phyloP scores from a whole-genome alignment of 1,284 basidiomycete species.

The Apiotrichum porosum region DNA sequence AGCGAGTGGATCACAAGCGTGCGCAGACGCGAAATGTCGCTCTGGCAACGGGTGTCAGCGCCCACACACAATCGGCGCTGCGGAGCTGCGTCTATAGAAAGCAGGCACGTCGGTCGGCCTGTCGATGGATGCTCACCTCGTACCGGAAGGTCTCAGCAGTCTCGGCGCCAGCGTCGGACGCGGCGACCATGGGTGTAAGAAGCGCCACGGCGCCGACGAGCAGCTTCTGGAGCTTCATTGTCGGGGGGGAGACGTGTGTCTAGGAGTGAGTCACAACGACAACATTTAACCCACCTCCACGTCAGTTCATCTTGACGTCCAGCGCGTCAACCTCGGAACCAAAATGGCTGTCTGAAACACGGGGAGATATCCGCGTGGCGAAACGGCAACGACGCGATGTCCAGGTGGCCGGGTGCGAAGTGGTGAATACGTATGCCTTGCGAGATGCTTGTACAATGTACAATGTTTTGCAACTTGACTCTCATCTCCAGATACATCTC shows the following conservation, averaged over 20 bases:
- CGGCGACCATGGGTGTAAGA: slow-evolving; percentile 54
- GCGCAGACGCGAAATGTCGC: slow-evolving; percentile 82
- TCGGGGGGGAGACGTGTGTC: background rate
- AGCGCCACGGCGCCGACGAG: slow-evolving; percentile 37
- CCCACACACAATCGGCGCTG: background rate
- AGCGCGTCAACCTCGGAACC: no score
- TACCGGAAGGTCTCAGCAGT: slow-evolving; percentile 56
- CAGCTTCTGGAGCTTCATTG: slow-evolving; percentile 24
- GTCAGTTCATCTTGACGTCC: no score
- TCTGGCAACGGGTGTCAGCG: slow-evolving; percentile 53
- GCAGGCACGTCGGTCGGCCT: slow-evolving; percentile 2
- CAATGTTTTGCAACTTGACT: no score
- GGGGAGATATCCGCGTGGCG: no score
- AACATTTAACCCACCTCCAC: background rate
- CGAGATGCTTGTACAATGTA: no score
- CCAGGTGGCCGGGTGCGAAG: no score
- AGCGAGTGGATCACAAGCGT: slow-evolving; percentile 78
- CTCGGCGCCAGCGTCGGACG: slow-evolving; percentile 20
- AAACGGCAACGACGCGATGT: no score
- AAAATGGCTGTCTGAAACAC: no score
- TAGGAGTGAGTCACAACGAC: background rate
- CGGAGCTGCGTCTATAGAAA: background rate
- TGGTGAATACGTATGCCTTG: no score
- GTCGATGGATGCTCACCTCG: slow-evolving; percentile 64
- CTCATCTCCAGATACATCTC: no score